Percentiles rank a stretch among this genome's conserved stretches.
These are phyloP conservation scores for Phaeosphaeria sp. DNA, from an alignment of 2,329 filamentous ascomycete species.

Conservation along the genomic window DNA sequence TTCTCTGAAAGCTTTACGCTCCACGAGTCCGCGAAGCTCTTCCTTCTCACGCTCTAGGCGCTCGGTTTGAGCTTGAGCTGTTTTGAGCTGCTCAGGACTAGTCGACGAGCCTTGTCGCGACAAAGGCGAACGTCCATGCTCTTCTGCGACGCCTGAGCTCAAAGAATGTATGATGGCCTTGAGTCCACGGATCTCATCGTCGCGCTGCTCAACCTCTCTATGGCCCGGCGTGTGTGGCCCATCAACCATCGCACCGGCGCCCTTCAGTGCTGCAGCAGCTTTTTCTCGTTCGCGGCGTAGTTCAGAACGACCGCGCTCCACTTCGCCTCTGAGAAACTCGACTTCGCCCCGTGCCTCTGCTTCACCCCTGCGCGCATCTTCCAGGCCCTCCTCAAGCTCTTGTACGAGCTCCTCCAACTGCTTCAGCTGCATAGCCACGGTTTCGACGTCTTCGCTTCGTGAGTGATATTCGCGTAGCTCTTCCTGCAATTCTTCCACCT, in stretches of 20 bases:
- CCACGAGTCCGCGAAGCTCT: constrained; percentile 75
- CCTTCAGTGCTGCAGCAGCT: constrained; percentile 67
- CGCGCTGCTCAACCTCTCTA: constrained; percentile 89
- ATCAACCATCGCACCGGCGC: constrained; percentile 56
- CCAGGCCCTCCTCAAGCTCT: constrained; percentile 93
- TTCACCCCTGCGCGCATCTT: constrained; percentile 92
- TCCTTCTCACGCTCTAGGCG: constrained; percentile 81
- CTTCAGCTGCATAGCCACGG: constrained; percentile 88
- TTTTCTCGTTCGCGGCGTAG: constrained; percentile 88
- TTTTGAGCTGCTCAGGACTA: constrained; percentile 57
- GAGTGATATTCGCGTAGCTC: constrained; percentile 85
- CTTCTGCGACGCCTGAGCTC: constrained; percentile 70
- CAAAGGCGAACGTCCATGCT: constrained; percentile 39
- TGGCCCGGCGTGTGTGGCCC: constrained; percentile 52
- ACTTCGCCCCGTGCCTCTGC: constrained; percentile 95
- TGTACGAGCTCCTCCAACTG: constrained; percentile 95
- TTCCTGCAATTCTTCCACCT: constrained; percentile 82
- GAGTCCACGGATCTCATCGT: constrained; percentile 94
- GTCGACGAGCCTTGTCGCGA: constrained; percentile 35
- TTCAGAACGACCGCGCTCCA: constrained; percentile 88
- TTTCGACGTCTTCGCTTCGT: constrained; percentile 86
- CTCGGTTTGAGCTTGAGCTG: constrained; percentile 67
- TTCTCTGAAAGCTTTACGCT: constrained; percentile 76
- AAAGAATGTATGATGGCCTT: constrained; percentile 98
- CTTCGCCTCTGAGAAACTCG: constrained; percentile 92